Percentiles rank a stretch among this genome's conserved stretches.
phyloP scores from a whole-genome alignment of 257 asterid genomes.

The Hygrophila difformis region DNA sequence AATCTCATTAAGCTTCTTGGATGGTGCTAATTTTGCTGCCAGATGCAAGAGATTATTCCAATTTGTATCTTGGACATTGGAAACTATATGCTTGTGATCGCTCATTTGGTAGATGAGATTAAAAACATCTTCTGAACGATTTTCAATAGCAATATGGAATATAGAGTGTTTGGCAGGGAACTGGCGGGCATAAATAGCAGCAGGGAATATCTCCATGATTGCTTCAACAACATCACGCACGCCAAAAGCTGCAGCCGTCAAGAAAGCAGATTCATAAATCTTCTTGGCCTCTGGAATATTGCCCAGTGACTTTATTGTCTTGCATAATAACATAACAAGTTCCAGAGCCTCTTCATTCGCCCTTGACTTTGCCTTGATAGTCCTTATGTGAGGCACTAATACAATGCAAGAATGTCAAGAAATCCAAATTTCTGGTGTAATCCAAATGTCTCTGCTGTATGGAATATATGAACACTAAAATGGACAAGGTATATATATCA shows the following conservation, averaged over 20 bases:
- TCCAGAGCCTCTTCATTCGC: slow-evolving; percentile 8
- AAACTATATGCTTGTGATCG: not conserved
- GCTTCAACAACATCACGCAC: slow-evolving; percentile 17
- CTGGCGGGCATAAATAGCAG: not conserved
- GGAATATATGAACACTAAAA: no score
- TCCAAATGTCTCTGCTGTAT: no score
- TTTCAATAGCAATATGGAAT: slow-evolving; percentile 5
- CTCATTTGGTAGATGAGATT: slow-evolving; percentile 7
- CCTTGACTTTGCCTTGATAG: not conserved
- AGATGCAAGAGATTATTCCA: slow-evolving; percentile 8
- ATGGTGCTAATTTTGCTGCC: slow-evolving; percentile 2
- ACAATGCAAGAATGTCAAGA: no score
- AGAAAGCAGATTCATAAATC: not conserved
- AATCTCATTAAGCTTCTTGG: slow-evolving; percentile 5
- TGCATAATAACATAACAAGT: slow-evolving; percentile 10
- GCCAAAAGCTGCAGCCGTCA: slow-evolving; percentile 15
- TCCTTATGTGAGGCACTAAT: not conserved
- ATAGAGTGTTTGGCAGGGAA: not conserved
- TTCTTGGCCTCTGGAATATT: not conserved
- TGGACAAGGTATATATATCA: no score
- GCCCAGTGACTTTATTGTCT: not conserved
- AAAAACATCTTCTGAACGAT: slow-evolving; percentile 16
- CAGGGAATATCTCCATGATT: slow-evolving; percentile 6
- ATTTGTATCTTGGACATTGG: accelerated
- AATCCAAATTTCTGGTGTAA: no score